These are phyloP conservation scores for Musa balbisiana DNA, from an alignment of 202 grass and related monocot genomes.

Conservation along the genomic window DNA sequence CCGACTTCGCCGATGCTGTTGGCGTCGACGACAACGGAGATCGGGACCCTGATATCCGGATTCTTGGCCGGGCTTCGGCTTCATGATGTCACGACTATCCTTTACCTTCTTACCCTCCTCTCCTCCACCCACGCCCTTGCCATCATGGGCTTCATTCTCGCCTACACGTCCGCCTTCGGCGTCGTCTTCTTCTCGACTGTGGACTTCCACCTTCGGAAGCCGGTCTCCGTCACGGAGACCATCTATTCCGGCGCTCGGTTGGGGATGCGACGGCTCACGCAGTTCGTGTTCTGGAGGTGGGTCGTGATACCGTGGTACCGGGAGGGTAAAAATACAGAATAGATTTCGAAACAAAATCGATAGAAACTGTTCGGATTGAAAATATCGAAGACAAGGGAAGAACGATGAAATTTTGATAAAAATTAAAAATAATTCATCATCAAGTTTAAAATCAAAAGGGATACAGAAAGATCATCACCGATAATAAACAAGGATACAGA, in stretches of 20 bases:
- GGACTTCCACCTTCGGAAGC: conserved; percentile 23
- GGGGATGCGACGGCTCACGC: conserved; percentile 46
- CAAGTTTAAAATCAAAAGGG: too few species aligned
- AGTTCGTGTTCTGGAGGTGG: conserved; percentile 70
- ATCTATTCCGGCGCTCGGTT: conserved; percentile 36
- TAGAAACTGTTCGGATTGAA: too few species aligned
- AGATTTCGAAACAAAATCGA: too few species aligned
- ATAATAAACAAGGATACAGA: too few species aligned
- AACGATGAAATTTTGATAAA: too few species aligned
- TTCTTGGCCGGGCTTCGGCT: conserved; percentile 28
- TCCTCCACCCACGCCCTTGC: conserved; percentile 64
- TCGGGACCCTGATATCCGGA: conserved; percentile 27
- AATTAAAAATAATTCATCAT: too few species aligned
- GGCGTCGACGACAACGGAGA: conserved; percentile 15
- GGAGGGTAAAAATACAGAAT: too few species aligned
- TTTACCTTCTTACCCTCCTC: conserved; percentile 62
- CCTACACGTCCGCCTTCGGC: conserved; percentile 59
- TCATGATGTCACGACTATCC: conserved; percentile 50
- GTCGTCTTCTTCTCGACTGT: conserved; percentile 52
- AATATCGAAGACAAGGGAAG: too few species aligned
- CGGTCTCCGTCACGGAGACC: conserved; percentile 26
- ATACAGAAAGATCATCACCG: too few species aligned
- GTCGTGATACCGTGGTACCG: too few species aligned
- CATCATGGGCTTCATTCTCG: conserved; percentile 56
- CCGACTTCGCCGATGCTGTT: conserved; percentile 19